phyloP scores from a whole-genome alignment of 1,139 yeast species.

The Chernovozyma aurita region DNA sequence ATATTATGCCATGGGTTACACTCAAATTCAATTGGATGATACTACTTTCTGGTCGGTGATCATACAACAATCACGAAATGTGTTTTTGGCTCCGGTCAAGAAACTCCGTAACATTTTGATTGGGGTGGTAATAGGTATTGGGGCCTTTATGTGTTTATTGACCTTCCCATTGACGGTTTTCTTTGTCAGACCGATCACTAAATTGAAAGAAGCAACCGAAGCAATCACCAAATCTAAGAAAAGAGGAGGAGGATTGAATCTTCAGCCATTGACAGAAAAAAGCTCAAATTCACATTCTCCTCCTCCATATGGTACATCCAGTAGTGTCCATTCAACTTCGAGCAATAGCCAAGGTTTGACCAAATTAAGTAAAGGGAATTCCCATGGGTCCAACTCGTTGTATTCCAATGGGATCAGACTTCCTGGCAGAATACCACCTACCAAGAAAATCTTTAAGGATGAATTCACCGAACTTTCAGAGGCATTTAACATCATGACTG shows the following conservation, averaged over 20 bases:
- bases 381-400: slow-evolving; percentile 17
- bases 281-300: slow-evolving; percentile 8
- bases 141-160: slow-evolving; percentile 65
- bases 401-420: slow-evolving; percentile 38
- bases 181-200: slow-evolving; percentile 80
- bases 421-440: slow-evolving; percentile 50
- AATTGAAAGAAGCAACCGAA: slow-evolving; percentile 81
- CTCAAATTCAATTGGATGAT: slow-evolving; percentile 46
- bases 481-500: slow-evolving; percentile 89
- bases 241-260: no score
- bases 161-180: slow-evolving; percentile 82
- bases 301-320: slow-evolving; percentile 5
- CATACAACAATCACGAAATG: slow-evolving; percentile 58
- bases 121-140: slow-evolving; percentile 77
- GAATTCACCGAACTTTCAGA: slow-evolving; percentile 85
- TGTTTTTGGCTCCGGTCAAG: slow-evolving; percentile 60
- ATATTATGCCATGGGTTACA: slow-evolving; percentile 67
- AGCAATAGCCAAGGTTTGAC: no score
- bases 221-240: slow-evolving; percentile 39
- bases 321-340: slow-evolving; percentile 4
- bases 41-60: slow-evolving; percentile 71
- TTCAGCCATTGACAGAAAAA: no score
- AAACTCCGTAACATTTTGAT: slow-evolving; percentile 64
- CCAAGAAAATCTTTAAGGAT: slow-evolving; percentile 66
- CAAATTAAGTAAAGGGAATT: neutral